phyloP scores from a whole-genome alignment of 345 rosid species.

The Rhodamnia argentea region DNA sequence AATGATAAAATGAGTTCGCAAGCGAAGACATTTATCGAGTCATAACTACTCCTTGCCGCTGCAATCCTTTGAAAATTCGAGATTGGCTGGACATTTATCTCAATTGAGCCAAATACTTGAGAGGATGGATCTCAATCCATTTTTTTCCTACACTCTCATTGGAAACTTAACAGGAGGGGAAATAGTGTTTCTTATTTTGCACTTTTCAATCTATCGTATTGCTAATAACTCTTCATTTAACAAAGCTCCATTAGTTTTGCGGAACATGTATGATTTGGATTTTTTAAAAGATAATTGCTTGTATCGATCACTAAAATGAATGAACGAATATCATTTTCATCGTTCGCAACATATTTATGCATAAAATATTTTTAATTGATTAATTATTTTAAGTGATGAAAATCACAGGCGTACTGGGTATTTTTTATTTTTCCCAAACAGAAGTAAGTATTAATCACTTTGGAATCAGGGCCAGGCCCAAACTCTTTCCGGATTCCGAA shows the following conservation, averaged over 20 bases:
- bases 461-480: neutral
- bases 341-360: neutral
- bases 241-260: no score
- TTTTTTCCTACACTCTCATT: neutral
- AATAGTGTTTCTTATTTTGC: neutral
- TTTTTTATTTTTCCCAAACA: neutral
- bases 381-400: neutral
- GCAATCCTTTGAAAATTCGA: neutral
- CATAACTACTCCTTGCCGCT: neutral
- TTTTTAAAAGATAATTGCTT: neutral
- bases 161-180: neutral
- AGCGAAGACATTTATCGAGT: neutral
- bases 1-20: neutral
- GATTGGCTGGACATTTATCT: neutral
- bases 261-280: no score
- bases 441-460: neutral
- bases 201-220: neutral
- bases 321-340: neutral
- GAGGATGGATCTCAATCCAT: neutral
- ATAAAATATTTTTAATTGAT: neutral
- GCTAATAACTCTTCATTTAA: neutral
- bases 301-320: fast-evolving
- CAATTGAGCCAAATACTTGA: neutral
- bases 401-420: no score
- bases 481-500: neutral